phyloP scores from a whole-genome alignment of 768 basidiomycete genomes.

The Clitopilus hobsonii region DNA sequence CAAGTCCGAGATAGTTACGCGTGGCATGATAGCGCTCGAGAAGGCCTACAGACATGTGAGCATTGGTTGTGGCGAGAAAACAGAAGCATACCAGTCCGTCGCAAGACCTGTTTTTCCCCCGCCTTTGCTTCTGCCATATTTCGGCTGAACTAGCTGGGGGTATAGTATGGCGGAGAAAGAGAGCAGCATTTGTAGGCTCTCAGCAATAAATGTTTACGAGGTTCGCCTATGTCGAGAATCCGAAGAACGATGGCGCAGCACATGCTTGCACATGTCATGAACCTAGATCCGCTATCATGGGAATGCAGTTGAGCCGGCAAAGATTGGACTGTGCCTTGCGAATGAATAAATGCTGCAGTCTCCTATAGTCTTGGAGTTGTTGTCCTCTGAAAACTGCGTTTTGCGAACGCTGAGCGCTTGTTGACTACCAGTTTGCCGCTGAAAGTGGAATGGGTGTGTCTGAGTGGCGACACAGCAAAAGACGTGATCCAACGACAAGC shows the following conservation, averaged over 20 bases:
- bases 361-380: no score
- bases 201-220: neutral
- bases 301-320: neutral
- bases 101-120: neutral
- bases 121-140: neutral
- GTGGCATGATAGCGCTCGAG: constrained; percentile 29
- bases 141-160: neutral
- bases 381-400: no score
- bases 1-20: constrained; percentile 24
- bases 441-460: no score
- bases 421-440: no score
- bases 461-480: neutral
- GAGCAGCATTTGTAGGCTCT: neutral
- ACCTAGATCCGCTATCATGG: neutral
- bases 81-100: neutral
- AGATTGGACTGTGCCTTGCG: no score
- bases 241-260: neutral
- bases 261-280: neutral
- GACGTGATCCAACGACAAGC: neutral
- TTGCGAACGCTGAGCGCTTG: no score
- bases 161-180: neutral
- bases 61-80: neutral
- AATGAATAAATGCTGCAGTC: no score
- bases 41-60: constrained; percentile 18
- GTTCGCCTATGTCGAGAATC: neutral